Conservation (phyloP, 306 rosid genomes). For the Cucurbita maxima region DNA sequence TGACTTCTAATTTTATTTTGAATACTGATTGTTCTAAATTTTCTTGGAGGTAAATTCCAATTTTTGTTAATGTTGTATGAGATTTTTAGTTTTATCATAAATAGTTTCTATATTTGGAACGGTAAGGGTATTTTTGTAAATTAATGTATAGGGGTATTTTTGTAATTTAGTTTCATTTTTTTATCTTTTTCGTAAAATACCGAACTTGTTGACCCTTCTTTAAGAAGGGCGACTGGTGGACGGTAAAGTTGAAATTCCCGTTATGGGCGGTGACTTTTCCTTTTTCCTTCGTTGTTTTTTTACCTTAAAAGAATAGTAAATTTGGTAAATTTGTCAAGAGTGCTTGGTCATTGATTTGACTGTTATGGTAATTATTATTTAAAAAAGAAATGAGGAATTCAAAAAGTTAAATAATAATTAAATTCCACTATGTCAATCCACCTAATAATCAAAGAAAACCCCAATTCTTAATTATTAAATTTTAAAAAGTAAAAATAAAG, state of each 20-base stretch:
- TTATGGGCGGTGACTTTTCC: not conserved
- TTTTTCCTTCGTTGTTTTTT: not conserved
- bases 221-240: not conserved
- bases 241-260: not conserved
- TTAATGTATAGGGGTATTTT: not conserved
- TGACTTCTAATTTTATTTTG: no score
- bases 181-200: not conserved
- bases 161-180: not conserved
- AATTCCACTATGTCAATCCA: not conserved
- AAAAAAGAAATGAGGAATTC: not conserved
- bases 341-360: not conserved
- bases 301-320: conserved; percentile 1
- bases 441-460: not conserved
- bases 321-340: conserved; percentile 1
- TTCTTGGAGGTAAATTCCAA: no score
- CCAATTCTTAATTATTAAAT: not conserved
- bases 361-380: not conserved
- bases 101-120: no score
- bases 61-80: no score
- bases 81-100: no score
- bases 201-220: not conserved
- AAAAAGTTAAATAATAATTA: not conserved
- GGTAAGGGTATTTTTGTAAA: not conserved
- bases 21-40: no score
- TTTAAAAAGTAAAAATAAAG: not conserved